A percentile compares a stretch with the other conserved stretches of the same genome.
Conservation (phyloP, 2,329 filamentous ascomycete genomes). For the Graphium sp. region DNA sequence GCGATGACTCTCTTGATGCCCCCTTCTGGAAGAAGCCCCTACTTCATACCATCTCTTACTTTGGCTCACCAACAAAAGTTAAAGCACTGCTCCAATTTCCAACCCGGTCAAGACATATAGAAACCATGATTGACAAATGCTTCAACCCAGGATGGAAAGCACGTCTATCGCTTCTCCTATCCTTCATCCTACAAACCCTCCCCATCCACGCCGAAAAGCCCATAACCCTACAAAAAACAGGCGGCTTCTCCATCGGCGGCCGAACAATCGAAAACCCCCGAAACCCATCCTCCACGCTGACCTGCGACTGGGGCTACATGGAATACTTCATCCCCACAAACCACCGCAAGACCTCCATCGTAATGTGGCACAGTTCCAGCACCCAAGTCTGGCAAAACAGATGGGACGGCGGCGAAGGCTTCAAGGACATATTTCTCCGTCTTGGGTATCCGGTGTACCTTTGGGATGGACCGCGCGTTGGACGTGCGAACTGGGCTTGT, state of each 20-base stretch:
- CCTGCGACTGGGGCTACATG: constrained; percentile 20
- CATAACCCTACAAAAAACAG: constrained; percentile 13
- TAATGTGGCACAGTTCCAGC: constrained; percentile 20
- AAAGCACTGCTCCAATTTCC: too few species aligned
- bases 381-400: constrained; percentile 19
- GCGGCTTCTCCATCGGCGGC: constrained; percentile 16
- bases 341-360: constrained; percentile 14
- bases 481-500: constrained; percentile 19
- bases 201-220: constrained; percentile 4
- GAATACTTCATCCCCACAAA: constrained; percentile 18
- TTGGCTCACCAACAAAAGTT: too few species aligned
- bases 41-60: too few species aligned
- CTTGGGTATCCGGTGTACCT: constrained; percentile 19
- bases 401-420: constrained; percentile 19
- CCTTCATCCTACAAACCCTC: too few species aligned
- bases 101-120: too few species aligned
- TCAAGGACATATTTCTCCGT: constrained; percentile 19
- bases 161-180: too few species aligned
- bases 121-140: too few species aligned
- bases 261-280: constrained; percentile 10
- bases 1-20: too few species aligned
- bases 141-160: too few species aligned
- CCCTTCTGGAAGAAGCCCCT: too few species aligned
- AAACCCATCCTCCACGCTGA: constrained; percentile 13
- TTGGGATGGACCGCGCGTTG: constrained; percentile 18